Base-by-base conservation (phyloP, 805 yeast genomes). In the Zygosaccharomyces kombuchaensis region DNA sequence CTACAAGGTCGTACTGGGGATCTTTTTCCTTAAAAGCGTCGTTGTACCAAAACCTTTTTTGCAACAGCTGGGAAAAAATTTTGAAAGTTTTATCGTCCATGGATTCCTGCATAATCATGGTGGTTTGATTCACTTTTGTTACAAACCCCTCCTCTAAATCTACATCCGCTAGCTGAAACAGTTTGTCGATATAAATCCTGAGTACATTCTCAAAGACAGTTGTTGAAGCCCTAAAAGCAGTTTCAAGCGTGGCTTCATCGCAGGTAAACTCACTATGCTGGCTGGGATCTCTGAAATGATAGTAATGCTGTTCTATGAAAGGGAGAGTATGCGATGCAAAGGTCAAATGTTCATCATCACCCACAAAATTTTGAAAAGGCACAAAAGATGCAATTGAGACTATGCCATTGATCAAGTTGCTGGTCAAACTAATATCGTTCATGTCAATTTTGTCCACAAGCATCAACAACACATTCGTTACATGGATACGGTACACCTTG, bases 381-480 rank as follows among this genome's bases (percentile, higher is more conserved):
- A 85, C 77, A 45, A 81, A 83, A 6, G 84, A 71, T 0, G 88
- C 82, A 19, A 83, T 76, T 0, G 87, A 72, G 9, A 87, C 83
- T 45, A 93, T 75, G 14, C 85, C 74, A 47, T 81, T 77, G 34
- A 90, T 66, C 0, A 95, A 76, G 42, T 79, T 75, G 12, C 81
- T 72, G 0, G 96, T 82, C 59, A 90, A 78, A 10, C 72, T 73
- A 40, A 88, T 73, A 63, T 93, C 99, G 60, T 90, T 93, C 0
- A 90, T 78, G 60, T 93, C 98, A 23, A 93, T 80, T 25, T 93
- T 96, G 0, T 89, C 86, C 6, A 89, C 62, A 2, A 82, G 69
- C 63, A 87, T 72, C 22, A 81, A 77, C 32, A 90, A 61, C 12
- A 93, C 69, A 44, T 95, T 77, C 0, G 95, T 79, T 9, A 88